Evolutionary conservation across 2,329 filamentous ascomycete genomes (phyloP).

Genomic region (Arthroderma uncinatum): DNA sequence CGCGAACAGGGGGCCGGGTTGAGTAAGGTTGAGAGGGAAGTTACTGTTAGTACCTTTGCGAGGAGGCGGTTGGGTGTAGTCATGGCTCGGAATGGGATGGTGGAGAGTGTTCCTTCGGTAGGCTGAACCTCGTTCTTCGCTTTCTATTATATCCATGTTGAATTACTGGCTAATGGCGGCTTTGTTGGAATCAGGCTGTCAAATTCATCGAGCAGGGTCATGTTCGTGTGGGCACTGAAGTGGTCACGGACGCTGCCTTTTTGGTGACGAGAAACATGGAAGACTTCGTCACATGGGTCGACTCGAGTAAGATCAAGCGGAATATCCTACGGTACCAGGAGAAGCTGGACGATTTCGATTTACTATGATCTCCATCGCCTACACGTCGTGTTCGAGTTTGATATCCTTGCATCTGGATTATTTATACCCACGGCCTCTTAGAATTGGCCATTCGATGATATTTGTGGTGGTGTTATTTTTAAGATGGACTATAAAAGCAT

Average conservation of each 20-base stretch:
- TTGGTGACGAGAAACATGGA: conserved; percentile 82
- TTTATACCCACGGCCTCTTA: neutral
- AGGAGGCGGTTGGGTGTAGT: conserved; percentile 74
- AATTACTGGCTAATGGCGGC: conserved; percentile 9
- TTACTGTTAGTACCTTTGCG: conserved; percentile 83
- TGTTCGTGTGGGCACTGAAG: conserved; percentile 80
- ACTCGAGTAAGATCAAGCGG: conserved; percentile 92
- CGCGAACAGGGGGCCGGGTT: conserved; percentile 64
- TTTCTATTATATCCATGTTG: conserved; percentile 11
- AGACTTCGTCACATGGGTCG: conserved; percentile 93
- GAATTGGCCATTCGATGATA: too few species aligned
- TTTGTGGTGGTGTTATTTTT: too few species aligned
- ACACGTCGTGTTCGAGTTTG: neutral
- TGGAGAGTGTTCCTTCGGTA: conserved; percentile 74
- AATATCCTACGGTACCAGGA: conserved; percentile 92
- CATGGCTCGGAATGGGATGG: conserved; percentile 85
- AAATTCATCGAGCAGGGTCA: conserved; percentile 92
- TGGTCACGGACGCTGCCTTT: conserved; percentile 80
- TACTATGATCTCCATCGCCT: conserved; percentile 46
- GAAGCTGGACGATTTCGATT: conserved; percentile 89
- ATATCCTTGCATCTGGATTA: neutral
- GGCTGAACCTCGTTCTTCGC: conserved; percentile 14
- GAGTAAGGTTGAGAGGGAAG: conserved; percentile 65
- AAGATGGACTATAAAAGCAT: neutral
- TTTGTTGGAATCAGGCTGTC: conserved; percentile 26